These are phyloP conservation scores for Astrothelium macrocarpum DNA, from an alignment of 495 filamentous ascomycete genomes.

Conservation along the genomic window DNA sequence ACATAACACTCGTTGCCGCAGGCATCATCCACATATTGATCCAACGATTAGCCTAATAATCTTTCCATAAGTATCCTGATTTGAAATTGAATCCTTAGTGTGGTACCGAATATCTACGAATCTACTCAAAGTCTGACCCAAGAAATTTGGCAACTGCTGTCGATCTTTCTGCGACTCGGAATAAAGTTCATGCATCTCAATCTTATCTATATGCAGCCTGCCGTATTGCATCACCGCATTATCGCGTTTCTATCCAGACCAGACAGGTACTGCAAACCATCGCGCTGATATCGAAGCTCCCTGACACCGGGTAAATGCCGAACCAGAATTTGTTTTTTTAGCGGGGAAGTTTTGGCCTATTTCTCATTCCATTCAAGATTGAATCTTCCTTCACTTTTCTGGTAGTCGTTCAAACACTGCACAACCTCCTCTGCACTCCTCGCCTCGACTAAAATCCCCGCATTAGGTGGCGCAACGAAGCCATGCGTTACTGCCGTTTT, in stretches of 20 bases:
- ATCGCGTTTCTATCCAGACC: neutral
- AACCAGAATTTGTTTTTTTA: neutral
- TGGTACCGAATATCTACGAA: neutral
- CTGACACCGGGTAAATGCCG: neutral
- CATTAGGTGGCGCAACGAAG: constrained; percentile 61
- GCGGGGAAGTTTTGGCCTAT: neutral
- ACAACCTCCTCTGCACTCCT: constrained; percentile 61
- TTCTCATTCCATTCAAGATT: constrained; percentile 74
- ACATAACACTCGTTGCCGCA: neutral
- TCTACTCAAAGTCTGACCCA: neutral
- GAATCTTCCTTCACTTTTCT: constrained; percentile 59
- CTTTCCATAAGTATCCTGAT: neutral
- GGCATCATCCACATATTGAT: neutral
- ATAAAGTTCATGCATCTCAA: neutral
- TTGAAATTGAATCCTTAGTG: neutral
- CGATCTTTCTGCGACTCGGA: neutral
- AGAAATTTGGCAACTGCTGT: neutral
- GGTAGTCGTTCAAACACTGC: constrained; percentile 61
- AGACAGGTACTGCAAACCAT: neutral
- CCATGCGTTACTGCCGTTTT: constrained; percentile 63
- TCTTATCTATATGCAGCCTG: neutral
- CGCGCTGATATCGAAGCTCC: neutral
- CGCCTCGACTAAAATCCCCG: constrained; percentile 68
- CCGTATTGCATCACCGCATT: neutral
- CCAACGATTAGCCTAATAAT: neutral